Evolutionary conservation across 1,284 basidiomycete genomes (phyloP), one percentile per base, ranked within the genome.

Genomic region (Papiliotrema flavescens): DNA sequence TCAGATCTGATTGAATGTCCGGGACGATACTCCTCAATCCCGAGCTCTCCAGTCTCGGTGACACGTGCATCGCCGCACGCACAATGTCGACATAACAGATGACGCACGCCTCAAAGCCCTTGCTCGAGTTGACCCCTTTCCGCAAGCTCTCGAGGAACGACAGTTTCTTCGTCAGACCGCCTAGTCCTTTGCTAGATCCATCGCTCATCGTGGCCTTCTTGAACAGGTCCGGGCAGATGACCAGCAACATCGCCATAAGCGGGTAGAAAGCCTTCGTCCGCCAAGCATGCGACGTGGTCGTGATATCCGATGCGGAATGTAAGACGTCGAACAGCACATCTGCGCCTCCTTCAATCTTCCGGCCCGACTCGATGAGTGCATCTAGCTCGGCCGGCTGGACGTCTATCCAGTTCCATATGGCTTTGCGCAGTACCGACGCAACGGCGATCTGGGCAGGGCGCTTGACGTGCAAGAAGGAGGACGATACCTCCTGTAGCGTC

Each of bases 361-460:
- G 80, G 14, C 80, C 78, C 8, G 70, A 69, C 8, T 82, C 80
- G 40, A 90, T 80, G 3, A 86, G 80, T 3, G 87, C 85, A 49
- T 87, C 86, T 70, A 86, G 96, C 67, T 97, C 90, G 13, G 80
- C 76, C 0, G 90, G 88, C 67, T 87, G 89, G 15, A 85, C 80
- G 46, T 89, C 86, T 47, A 96, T 87, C 91, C 91, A 97, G 57
- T 89, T 90, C 91, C 92, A 95, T 28, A 96, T 81, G 0, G 89
- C 89, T 35, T 84, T 81, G 15, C 90, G 84, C 34, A 97, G 79
- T 19, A 87, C 85, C 6, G 83, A 78, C 0, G 90, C 85, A 34
- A 93, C 80, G 0, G 87, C 84, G 3, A 83, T 76, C 64, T 91
- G 89, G 0, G 86, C 83, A 36, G 88, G 85, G 41, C 81, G 82